Evolutionary conservation across 345 rosid genomes (phyloP).

Genomic region (Syzygium aqueum): DNA sequence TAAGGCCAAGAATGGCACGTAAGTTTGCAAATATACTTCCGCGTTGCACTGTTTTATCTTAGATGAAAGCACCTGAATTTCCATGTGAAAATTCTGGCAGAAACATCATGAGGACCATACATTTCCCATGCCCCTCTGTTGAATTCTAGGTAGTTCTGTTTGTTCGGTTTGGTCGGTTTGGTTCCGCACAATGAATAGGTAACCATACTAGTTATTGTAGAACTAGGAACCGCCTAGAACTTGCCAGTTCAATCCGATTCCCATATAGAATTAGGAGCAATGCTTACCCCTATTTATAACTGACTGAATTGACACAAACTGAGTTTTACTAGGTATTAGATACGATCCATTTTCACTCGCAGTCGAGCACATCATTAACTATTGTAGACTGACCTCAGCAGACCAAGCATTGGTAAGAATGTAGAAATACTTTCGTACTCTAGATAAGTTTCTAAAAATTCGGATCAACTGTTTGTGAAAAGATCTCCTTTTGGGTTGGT

Average conservation of each 20-base stretch:
- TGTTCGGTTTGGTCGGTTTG: rapidly evolving
- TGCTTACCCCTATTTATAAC: neutral
- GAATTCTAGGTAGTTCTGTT: neutral
- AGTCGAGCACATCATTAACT: neutral
- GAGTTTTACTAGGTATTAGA: neutral
- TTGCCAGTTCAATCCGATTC: rapidly evolving
- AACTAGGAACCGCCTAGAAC: rapidly evolving
- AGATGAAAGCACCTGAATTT: neutral
- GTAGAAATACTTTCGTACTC: neutral
- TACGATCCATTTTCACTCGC: neutral
- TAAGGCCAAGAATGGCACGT: constrained; percentile 93
- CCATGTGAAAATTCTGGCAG: neutral
- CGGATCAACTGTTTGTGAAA: neutral
- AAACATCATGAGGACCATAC: neutral
- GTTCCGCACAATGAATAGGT: neutral
- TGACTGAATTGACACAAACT: neutral
- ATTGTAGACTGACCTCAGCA: neutral
- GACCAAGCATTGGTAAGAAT: neutral
- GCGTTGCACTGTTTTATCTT: neutral
- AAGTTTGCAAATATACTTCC: neutral
- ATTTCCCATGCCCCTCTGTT: neutral
- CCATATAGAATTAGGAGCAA: rapidly evolving
- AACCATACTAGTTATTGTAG: neutral
- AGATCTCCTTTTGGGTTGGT: neutral
- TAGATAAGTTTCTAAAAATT: neutral